Evolutionary conservation across 192 early-diverging fungal species (phyloP), one percentile per base, ranked within the genome.

Genomic region (Backusella macrospora): DNA sequence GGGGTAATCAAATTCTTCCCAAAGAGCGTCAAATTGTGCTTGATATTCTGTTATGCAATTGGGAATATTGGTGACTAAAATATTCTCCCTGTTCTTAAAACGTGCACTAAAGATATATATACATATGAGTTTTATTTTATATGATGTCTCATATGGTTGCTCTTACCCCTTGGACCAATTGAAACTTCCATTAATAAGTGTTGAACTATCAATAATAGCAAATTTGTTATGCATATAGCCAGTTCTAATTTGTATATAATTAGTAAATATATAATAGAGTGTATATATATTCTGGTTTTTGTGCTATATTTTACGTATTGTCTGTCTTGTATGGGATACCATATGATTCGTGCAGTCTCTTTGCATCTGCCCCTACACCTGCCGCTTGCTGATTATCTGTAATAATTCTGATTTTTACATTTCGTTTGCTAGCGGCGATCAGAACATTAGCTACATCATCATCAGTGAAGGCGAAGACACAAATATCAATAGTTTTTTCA

Each of bases 201-300:
- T 78, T 38, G 76, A 72, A 62, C 80, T 74, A 75, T 90, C 88
- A 46, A 90, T 82, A 29, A 90, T 73, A 4, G 88, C 90, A 79
- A 93, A 93, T 78, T 93, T 93, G 67, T 90, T 85, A 69, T 93
- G 91, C 91, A 93, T 93, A 55, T 78, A 84, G 1, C 79, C 81
- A 15, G 71, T 68, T 39, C 82, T 85, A 68, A 59, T 59, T 59
- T 59, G 52, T 59, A 59, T 59, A 23, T 26, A 59, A 59, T 59
- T 18, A 59, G 52, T 59, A 59, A 10, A 52, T 59, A 23, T 59
- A 59, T 59, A 52, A 8, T n/a, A n/a, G n/a, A n/a, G n/a, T 23
- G 13, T 23, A 59, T 59, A 59, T 59, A 43, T 43, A 43, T 43
- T 23, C 9, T 52, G 6, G 16, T 52, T 52, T 34, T 34, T 34